These are phyloP conservation scores for Pycnococcus provasolii DNA, from an alignment of 139 green algal genomes.

Conservation along the genomic window DNA sequence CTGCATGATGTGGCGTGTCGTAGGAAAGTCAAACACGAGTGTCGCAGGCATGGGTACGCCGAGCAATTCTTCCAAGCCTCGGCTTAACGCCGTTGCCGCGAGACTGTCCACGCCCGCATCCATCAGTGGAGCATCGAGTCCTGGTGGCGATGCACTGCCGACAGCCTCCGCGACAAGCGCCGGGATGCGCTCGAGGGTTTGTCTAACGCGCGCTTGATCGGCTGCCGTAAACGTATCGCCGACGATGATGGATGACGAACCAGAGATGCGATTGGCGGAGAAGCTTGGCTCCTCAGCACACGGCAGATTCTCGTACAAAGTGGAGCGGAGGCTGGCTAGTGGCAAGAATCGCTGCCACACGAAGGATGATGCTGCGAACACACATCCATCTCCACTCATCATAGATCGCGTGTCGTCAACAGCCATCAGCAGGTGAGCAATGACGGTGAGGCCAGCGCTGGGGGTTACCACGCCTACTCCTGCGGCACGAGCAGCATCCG, in stretches of 20 bases:
- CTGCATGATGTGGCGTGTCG: background rate
- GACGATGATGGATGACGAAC: too few species aligned
- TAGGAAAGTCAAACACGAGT: constrained; percentile 33
- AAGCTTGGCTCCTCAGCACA: background rate
- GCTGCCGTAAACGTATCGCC: too few species aligned
- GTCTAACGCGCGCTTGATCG: too few species aligned
- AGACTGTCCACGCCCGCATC: constrained; percentile 28
- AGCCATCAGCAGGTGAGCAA: constrained; percentile 15
- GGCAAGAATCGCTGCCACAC: too few species aligned
- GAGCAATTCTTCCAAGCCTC: constrained; percentile 2
- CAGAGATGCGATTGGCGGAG: too few species aligned
- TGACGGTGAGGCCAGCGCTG: too few species aligned
- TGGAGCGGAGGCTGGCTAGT: background rate
- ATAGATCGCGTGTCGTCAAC: background rate
- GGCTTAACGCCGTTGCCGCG: constrained; percentile 23
- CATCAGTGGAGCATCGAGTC: constrained; percentile 24
- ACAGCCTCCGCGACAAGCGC: too few species aligned
- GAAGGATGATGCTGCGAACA: background rate
- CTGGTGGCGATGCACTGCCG: background rate
- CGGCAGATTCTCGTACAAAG: constrained; percentile 16
- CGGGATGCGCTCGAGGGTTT: too few species aligned
- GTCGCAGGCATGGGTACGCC: constrained; percentile 24
- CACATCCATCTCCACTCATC: background rate
- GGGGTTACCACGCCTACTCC: too few species aligned
- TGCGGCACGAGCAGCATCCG: constrained; percentile 49